Percentiles rank a stretch among this genome's conserved stretches.
Conservation (phyloP, 768 basidiomycete genomes). For the Mycena sanguinolenta region DNA sequence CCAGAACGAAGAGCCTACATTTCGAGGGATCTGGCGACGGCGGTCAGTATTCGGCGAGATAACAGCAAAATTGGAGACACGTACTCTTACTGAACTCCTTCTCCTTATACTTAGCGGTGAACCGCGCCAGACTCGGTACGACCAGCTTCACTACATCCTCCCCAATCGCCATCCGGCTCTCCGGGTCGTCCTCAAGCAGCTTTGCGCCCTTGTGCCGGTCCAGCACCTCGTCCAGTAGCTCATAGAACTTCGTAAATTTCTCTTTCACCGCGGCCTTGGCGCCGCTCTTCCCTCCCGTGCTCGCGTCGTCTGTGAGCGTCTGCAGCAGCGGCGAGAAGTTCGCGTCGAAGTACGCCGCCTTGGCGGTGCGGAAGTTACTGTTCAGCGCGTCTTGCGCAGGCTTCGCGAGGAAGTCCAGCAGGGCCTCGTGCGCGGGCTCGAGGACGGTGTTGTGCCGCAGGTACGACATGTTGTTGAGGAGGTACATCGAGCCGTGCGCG, state of each 20-base stretch:
- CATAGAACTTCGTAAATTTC: constrained; percentile 86
- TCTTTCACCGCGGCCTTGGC: constrained; percentile 78
- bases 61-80: constrained; percentile 40
- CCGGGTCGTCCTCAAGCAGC: constrained; percentile 79
- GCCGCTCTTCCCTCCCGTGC: constrained; percentile 58
- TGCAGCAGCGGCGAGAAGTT: constrained; percentile 87
- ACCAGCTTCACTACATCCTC: constrained; percentile 86
- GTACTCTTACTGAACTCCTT: constrained; percentile 91
- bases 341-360: constrained; percentile 86
- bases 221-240: constrained; percentile 81
- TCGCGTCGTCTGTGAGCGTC: constrained; percentile 71
- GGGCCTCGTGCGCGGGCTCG: constrained; percentile 60
- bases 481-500: constrained; percentile 79
- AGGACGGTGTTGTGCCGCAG: constrained; percentile 71
- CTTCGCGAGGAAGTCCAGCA: constrained; percentile 68
- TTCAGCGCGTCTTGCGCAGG: constrained; percentile 73
- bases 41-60: not conserved
- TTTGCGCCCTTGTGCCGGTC: constrained; percentile 80
- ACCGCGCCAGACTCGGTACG: constrained; percentile 79
- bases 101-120: constrained; percentile 80
- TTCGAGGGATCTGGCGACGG: constrained; percentile 72
- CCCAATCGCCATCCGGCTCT: constrained; percentile 67
- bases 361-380: constrained; percentile 83
- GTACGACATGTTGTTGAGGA: constrained; percentile 85
- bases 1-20: constrained; percentile 58